Evolutionary conservation across 2,329 filamentous ascomycete genomes (phyloP), one percentile per base, ranked within the genome.

Genomic region (Fusarium redolens): DNA sequence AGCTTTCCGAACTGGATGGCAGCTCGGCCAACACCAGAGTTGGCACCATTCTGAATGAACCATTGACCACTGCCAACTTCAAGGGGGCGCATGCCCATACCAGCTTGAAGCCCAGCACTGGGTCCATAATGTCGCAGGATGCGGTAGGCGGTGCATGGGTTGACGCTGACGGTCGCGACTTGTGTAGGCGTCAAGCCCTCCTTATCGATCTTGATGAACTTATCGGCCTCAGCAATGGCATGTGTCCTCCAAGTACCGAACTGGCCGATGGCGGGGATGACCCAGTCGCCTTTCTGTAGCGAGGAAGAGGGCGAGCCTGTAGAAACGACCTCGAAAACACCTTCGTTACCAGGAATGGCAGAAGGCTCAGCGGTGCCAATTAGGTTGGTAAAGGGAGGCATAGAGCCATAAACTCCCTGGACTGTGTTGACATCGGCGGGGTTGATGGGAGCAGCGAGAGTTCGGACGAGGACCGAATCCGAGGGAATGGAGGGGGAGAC

Each of bases 381-480:
- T 3, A 90, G 83, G 10, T 91, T 91, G 22, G 90, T 91, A 83
- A 97, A 95, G 48, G 88, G 85, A 0, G 95, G 95, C 80, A 94
- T 94, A 50, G 91, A 91, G 69, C 96, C 96, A 85, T 99, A 99
- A 7, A 96, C 95, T 74, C 96, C 96, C 86, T 99, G 96, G 78
- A 99, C 93, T 78, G 96, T 96, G 86, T 99, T 99, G 82, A 99
- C 93, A 84, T 99, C 96, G 79, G 96, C 95, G 30, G 96, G 96
- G 85, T 99, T 99, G 82, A 99, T 94, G 64, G 96, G 94, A 2
- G 95, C 91, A 37, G 95, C 93, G 77, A 99, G 93, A 77, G 96
- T 92, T 81, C 94, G 94, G 68, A 99, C 86, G 61, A 96, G 95
- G 75, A 97, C 83, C 51, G 87, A 84, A 52, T 82, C 83, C 38